Conservation (phyloP, 441 rosid species). For the Omphalea diandra region DNA sequence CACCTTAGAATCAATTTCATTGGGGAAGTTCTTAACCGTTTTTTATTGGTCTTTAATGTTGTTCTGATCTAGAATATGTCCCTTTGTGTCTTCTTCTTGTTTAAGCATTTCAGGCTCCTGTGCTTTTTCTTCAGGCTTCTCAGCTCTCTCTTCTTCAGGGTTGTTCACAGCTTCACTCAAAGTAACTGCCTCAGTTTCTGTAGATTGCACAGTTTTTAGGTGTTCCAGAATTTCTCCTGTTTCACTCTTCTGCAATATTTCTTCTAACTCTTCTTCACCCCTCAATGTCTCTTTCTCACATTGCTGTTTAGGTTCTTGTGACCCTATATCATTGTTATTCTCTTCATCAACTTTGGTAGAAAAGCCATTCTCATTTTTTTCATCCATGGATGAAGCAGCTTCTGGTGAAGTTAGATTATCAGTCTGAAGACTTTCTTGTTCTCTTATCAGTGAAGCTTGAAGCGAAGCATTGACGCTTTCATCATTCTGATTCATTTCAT, state of each 20-base stretch:
- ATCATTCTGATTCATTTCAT: conserved; percentile 11
- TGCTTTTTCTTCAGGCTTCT: conserved; percentile 1
- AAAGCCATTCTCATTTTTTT: conserved; percentile 12
- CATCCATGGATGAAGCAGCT: conserved; percentile 12
- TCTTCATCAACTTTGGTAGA: conserved; percentile 14
- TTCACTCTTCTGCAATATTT: conserved; percentile 16
- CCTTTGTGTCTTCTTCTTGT: conserved; percentile 16
- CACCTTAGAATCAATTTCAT: background rate
- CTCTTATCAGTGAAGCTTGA: background rate
- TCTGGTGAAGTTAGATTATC: background rate
- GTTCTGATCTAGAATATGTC: conserved; percentile 7
- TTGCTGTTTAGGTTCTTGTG: conserved; percentile 7
- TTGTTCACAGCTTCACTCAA: conserved; percentile 3
- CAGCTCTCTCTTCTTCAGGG: conserved; percentile 17
- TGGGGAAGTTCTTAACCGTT: conserved; percentile 12
- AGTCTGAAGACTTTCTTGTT: conserved; percentile 6
- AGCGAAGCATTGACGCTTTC: conserved; percentile 4
- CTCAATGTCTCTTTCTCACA: conserved; percentile 5
- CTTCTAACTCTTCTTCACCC: conserved; percentile 21
- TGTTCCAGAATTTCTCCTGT: conserved; percentile 20
- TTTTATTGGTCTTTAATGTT: conserved; percentile 6
- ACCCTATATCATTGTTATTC: background rate
- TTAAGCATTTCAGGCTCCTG: conserved; percentile 13
- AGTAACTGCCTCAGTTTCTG: conserved; percentile 15
- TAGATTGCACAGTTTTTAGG: background rate